Evolutionary conservation across 1,284 basidiomycete genomes (phyloP), one percentile per base, ranked within the genome.

Genomic region (Fistulina hepatica): DNA sequence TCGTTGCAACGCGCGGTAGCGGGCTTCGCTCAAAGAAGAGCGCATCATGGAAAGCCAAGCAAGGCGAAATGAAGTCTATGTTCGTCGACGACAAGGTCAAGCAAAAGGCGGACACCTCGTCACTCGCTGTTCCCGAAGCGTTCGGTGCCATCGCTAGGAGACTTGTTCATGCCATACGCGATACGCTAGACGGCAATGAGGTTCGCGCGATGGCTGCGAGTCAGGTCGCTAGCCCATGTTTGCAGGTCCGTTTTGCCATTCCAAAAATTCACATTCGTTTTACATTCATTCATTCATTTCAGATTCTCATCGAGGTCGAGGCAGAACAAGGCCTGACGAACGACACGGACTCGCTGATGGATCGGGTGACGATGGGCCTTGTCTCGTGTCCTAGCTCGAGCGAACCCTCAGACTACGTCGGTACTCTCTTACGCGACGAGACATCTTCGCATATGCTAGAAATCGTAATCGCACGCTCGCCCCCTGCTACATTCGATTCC

Each of bases 401-500:
- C 58, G 6, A 68, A 44, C 53, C 67, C 10, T 84, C 82, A 1
- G 83, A 89, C 48, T 91, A 81, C 53, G 61, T 93, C 33, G 68
- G 72, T 5, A 83, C 84, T 0, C 69, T 94, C 5, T 66, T 93
- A 10, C 73, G 86, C 25, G 85, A 92, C 50, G 72, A 81, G 3
- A 89, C 84, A 1, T 82, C 91, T 2, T 93, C 91, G 1, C 89
- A 92, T 53, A 67, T 93, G 2, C 66, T 91, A 9, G 91, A 95
- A 58, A 76, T 77, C 0, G 63, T 93, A 20, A 70, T 92, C 19
- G 57, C 60, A 3, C 65, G 73, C 32, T 70, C 77, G 5, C 78
- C 88, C 0, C 56, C 64, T 4, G 47, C 56, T n/a, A 67, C 78
- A 3, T 92, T 91, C 53, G 53, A 62, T 21, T 52, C 67, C 0